Percentiles rank a stretch among this genome's conserved stretches.
phyloP scores from a whole-genome alignment of 768 basidiomycete species.

The Boletales sp. region DNA sequence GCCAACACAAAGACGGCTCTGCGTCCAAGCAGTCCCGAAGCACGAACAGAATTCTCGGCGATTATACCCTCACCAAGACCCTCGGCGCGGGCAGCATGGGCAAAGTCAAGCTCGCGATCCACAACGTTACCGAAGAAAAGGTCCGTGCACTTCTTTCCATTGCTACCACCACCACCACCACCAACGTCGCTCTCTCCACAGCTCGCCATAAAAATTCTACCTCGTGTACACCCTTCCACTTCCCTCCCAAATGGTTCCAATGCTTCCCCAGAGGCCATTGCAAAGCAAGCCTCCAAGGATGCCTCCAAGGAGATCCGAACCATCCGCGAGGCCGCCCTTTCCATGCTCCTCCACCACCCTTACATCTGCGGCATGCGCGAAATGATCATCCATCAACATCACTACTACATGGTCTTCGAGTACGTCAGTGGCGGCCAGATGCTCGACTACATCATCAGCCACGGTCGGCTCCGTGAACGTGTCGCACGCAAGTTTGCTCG shows the following conservation, averaged over 20 bases:
- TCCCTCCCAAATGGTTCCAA: constrained; percentile 46
- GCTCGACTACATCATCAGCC: constrained; percentile 99
- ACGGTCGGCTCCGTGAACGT: constrained; percentile 90
- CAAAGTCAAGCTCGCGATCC: constrained; percentile 94
- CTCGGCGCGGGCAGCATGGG: constrained; percentile 98
- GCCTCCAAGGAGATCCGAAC: constrained; percentile 96
- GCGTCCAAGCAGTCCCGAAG: constrained; percentile 34
- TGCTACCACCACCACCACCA: neutral
- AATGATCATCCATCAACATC: constrained; percentile 96
- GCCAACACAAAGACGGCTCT: constrained; percentile 30
- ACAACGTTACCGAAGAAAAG: constrained; percentile 88
- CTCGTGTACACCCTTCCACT: constrained; percentile 66
- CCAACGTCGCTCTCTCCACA: constrained; percentile 29
- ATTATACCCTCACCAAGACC: constrained; percentile 95
- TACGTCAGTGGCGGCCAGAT: constrained; percentile 99
- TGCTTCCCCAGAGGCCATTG: constrained; percentile 52
- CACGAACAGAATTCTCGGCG: constrained; percentile 67
- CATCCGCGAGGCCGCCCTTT: constrained; percentile 91
- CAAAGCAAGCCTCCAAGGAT: constrained; percentile 84
- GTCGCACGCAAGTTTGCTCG: constrained; percentile 97
- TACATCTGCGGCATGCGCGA: constrained; percentile 99
- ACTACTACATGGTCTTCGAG: constrained; percentile 99
- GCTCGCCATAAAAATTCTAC: constrained; percentile 99
- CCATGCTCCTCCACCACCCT: constrained; percentile 94
- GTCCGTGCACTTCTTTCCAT: constrained; percentile 41